These are phyloP conservation scores for Lactarius sp. DNA, from an alignment of 768 basidiomycete species.

Conservation along the genomic window DNA sequence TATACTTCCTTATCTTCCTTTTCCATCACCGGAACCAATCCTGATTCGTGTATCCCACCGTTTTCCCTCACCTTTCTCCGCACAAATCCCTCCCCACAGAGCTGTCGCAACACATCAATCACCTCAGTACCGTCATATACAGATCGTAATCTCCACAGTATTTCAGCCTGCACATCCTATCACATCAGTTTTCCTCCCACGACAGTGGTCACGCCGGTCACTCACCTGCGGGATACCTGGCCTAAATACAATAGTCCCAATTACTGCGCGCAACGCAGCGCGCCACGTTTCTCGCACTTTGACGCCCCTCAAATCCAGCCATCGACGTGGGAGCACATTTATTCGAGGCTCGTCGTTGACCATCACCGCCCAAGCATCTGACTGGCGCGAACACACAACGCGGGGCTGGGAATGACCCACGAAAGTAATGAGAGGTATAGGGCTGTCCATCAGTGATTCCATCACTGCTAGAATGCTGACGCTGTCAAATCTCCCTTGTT, in stretches of 20 bases:
- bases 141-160: slow-evolving; percentile 64
- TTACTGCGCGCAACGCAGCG: slow-evolving; percentile 63
- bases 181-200: not conserved
- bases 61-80: slow-evolving; percentile 32
- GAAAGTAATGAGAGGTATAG: slow-evolving; percentile 61
- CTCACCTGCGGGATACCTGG: slow-evolving; percentile 73
- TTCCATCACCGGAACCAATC: slow-evolving; percentile 41
- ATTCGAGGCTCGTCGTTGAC: slow-evolving; percentile 43
- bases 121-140: slow-evolving; percentile 77
- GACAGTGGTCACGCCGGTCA: not conserved
- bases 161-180: slow-evolving; percentile 47
- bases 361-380: slow-evolving; percentile 52
- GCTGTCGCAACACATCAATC: slow-evolving; percentile 50
- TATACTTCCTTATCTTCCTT: slow-evolving; percentile 47
- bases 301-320: slow-evolving; percentile 67
- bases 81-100: slow-evolving; percentile 51
- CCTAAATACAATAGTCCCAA: slow-evolving; percentile 59
- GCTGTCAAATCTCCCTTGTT: slow-evolving; percentile 17
- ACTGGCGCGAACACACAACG: slow-evolving; percentile 51
- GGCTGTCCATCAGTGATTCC: slow-evolving; percentile 41
- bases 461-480: slow-evolving; percentile 33
- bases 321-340: slow-evolving; percentile 62
- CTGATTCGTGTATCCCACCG: slow-evolving; percentile 21
- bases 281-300: slow-evolving; percentile 63
- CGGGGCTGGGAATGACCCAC: slow-evolving; percentile 53